Evolutionary conservation across 1,284 basidiomycete genomes (phyloP), one percentile per base, ranked within the genome.

Genomic region (Cryptococcus floricola): DNA sequence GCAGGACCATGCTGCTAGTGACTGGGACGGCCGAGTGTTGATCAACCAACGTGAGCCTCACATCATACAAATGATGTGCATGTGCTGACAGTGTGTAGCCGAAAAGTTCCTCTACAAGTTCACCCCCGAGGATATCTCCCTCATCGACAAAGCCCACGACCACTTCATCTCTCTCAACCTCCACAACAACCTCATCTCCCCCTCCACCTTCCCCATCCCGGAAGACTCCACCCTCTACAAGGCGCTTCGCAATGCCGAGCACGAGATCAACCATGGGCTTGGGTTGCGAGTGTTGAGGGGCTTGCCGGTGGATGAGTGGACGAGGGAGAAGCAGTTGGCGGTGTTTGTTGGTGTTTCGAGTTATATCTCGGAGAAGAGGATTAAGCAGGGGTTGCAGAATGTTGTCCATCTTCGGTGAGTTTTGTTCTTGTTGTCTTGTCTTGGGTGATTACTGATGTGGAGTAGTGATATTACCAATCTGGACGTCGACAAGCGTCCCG

Each of bases 381-480:
- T 63, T 31, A 52, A 50, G 28, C 56, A 62, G 49, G 60, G 62
- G 2, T 42, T 37, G 10, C 46, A 61, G 42, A 59, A 60, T 38
- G 59, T 67, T 27, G 56, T 58, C 25, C 65, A 67, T 56, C 57
- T 67, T 5, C 48, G 59, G 62, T 61, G 39, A 25, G 56, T 48
- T 12, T 14, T 19, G 8, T 48, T 31, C 6, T 23, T 10, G 41
- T 9, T 27, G 5, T 28, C 23, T 25, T 19, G 14, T 51, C 38
- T 44, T 8, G 8, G 34, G 37, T 9, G 14, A 18, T 10, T 25
- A 13, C 18, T 34, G 16, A 25, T 39, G 5, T 34, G 27, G 23
- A 13, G n/a, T 27, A 64, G 65, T 25, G 65, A 67, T 44, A 60
- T 67, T 49, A 67, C 65, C 27, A 58, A 62, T 31, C 47, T 65